These are phyloP conservation scores for Hemileia vastatrix DNA, from an alignment of 1,284 basidiomycete genomes.

Conservation along the genomic window DNA sequence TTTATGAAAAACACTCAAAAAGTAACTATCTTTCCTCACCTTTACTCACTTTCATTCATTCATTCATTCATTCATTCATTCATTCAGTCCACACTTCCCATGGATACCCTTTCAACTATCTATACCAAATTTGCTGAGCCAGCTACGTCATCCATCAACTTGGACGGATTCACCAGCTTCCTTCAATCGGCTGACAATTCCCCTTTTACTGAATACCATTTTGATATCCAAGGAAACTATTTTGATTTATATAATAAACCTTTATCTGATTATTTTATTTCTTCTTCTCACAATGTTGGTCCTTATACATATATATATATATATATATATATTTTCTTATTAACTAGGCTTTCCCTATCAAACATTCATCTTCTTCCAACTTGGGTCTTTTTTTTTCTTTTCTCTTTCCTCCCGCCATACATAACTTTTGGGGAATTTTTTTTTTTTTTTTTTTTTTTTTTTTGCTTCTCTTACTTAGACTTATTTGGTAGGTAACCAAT, in stretches of 20 bases:
- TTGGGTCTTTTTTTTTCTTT: neutral
- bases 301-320: no score
- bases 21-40: neutral
- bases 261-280: conserved; percentile 79
- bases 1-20: conserved; percentile 23
- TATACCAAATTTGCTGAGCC: conserved; percentile 32
- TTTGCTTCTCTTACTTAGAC: conserved; percentile 48
- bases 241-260: no score
- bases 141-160: conserved; percentile 46
- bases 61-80: conserved; percentile 4
- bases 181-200: conserved; percentile 61
- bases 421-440: no score
- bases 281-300: conserved; percentile 75
- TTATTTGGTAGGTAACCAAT: conserved; percentile 87
- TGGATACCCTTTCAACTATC: conserved; percentile 22
- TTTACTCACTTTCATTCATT: neutral
- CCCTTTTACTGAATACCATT: conserved; percentile 50
- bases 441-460: no score
- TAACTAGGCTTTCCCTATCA: neutral
- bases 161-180: conserved; percentile 63
- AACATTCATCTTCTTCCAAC: neutral
- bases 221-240: conserved; percentile 59
- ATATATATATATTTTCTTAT: neutral
- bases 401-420: neutral
- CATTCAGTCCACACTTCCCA: conserved; percentile 17